Evolutionary conservation across 1,284 basidiomycete genomes (phyloP), one percentile per base, ranked within the genome.

Genomic region (Cutaneotrichosporon daszewskae): DNA sequence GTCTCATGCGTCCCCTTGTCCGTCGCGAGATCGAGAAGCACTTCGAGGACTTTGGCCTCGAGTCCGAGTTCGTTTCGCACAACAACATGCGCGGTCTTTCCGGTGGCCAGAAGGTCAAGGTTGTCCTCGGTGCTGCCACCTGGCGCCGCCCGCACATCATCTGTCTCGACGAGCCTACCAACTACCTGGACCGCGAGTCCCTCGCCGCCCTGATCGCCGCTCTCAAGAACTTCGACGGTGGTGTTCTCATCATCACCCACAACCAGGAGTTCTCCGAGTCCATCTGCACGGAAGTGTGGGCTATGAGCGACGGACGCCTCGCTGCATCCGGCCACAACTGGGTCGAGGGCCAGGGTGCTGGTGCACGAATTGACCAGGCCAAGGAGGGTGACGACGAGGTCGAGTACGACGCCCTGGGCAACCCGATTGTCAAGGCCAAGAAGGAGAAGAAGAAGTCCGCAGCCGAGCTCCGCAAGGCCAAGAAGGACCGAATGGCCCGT

Each of bases 21-120:
- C 87, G 91, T 77, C 84, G 88, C 62, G 91, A 96, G 77, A 94
- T 96, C 59, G 91, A 96, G 82, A 86, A 88, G 76, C 91, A 96
- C 80, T 90, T 95, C 58, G 87, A 85, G 53, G 90, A 95, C 79
- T 73, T 73, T 52, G 65, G 91, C 76, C 85, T 96, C 65, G 91
- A 96, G 76, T 77, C 91, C 53, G 88, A 92, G 77, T 50, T 50
- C 31, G 88, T 92, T 58, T 87, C 87, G 27, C 91, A 96, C 80
- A 92, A 92, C 80, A 84, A 82, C 59, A 94, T 92, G 89, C 81
- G 89, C 53, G 92, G 92, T 82, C 83, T 96, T 40, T 95, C 90
- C 49, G 95, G 95, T 75, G 95, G 95, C 72, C 95, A 99, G 76
- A 98, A 98, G 79, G 92, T 96, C 72, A 96, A 97, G 82, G 92